Conservation (phyloP, 176 grass and related monocot species). For the Aegilops speltoides region DNA sequence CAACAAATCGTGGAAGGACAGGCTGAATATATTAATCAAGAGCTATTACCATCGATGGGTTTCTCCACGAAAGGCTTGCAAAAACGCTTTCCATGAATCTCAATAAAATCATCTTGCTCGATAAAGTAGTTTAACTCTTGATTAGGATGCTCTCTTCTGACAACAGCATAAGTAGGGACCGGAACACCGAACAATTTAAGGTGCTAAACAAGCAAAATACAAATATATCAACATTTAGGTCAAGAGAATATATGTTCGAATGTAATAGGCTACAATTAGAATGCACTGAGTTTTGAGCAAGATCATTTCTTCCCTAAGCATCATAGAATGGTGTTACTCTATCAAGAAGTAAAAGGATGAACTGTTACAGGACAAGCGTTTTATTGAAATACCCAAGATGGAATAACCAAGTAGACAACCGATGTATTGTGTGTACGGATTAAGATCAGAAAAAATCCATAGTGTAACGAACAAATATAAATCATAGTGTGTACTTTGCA, state of each 20-base stretch:
- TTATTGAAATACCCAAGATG: background rate
- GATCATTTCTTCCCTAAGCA: background rate
- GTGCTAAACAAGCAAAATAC: slow-evolving; percentile 48
- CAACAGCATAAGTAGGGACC: slow-evolving; percentile 85
- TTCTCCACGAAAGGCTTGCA: slow-evolving; percentile 97
- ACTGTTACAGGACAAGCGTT: background rate
- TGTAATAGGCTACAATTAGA: background rate
- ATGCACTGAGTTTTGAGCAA: slow-evolving; percentile 1
- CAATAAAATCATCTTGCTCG: slow-evolving; percentile 96
- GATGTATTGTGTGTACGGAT: too few relatives aligned
- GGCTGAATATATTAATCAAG: slow-evolving; percentile 12
- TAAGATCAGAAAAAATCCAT: too few relatives aligned
- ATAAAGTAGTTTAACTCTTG: slow-evolving; percentile 87
- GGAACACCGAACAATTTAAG: slow-evolving; percentile 79
- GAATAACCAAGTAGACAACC: too few relatives aligned
- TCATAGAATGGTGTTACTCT: background rate
- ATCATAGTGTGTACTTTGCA: background rate
- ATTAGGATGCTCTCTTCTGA: slow-evolving; percentile 78
- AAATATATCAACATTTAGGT: slow-evolving; percentile 25
- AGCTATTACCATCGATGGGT: slow-evolving; percentile 81
- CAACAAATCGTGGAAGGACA: slow-evolving; percentile 18
- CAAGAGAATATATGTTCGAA: slow-evolving; percentile 10
- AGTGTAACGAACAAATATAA: too few relatives aligned
- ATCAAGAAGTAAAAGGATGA: background rate
- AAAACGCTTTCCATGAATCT: slow-evolving; percentile 82